A percentile compares a stretch with the other conserved stretches of the same genome.
Conservation (phyloP, 2,329 filamentous ascomycete species). For the Apiospora kogelbergensis region DNA sequence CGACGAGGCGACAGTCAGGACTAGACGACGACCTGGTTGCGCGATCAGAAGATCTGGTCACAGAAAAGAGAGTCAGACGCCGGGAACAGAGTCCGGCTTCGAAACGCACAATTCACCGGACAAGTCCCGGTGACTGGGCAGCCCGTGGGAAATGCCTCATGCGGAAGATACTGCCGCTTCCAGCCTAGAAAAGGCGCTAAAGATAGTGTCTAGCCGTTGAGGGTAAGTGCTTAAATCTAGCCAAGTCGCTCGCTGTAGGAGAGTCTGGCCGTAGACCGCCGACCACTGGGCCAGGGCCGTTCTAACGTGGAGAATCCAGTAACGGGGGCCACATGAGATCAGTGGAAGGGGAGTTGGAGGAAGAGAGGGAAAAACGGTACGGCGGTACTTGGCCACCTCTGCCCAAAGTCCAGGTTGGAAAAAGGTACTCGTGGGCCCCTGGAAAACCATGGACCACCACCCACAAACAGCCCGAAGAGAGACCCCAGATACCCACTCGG, state of each 20-base stretch:
- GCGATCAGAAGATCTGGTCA: conserved; percentile 11
- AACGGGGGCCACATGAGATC: conserved; percentile 10
- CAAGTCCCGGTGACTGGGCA: neutral
- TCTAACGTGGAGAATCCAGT: conserved; percentile 11
- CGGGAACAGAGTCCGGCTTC: conserved; percentile 10
- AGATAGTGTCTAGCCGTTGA: neutral
- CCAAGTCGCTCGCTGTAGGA: neutral
- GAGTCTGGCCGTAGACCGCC: conserved; percentile 9
- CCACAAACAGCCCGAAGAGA: conserved; percentile 12
- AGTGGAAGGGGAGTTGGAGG: neutral
- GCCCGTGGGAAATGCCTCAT: neutral
- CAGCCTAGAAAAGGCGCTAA: neutral
- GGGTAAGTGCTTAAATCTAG: neutral
- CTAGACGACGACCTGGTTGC: conserved; percentile 8
- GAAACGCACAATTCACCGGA: neutral
- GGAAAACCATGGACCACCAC: conserved; percentile 9
- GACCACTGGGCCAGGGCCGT: conserved; percentile 8
- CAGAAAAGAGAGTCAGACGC: conserved; percentile 10
- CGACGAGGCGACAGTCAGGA: neutral
- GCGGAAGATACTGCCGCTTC: conserved; percentile 1
- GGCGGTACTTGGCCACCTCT: neutral
- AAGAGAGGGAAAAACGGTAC: neutral
- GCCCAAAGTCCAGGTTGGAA: conserved; percentile 5
- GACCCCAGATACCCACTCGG: conserved; percentile 9
- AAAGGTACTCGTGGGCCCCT: conserved; percentile 5